Evolutionary conservation across 768 basidiomycete genomes (phyloP).

Genomic region (Amanita rubescens): DNA sequence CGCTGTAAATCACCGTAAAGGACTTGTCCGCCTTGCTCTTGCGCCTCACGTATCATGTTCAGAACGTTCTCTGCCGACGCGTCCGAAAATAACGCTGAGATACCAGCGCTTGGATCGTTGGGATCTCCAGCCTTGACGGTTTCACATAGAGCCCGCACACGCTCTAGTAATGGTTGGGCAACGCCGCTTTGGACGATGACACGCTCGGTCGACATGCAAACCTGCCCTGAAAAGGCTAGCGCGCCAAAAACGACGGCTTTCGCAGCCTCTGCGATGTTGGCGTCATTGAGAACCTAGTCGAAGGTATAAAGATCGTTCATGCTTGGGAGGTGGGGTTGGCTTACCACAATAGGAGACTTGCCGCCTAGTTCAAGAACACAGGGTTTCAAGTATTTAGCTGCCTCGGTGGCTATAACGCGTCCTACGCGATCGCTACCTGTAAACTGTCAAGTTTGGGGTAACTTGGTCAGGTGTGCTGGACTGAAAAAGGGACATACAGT

Average conservation of each 20-base stretch:
- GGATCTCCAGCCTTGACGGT: slow-evolving; percentile 34
- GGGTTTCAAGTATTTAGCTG: slow-evolving; percentile 49
- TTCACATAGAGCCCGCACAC: slow-evolving; percentile 25
- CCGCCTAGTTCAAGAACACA: slow-evolving; percentile 51
- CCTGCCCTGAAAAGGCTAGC: slow-evolving; percentile 39
- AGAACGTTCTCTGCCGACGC: slow-evolving; percentile 39
- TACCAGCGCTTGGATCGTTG: slow-evolving; percentile 13
- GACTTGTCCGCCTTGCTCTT: slow-evolving; percentile 36
- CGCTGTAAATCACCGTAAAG: slow-evolving; percentile 35
- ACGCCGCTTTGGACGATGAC: slow-evolving; percentile 42
- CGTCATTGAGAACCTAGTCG: slow-evolving; percentile 42
- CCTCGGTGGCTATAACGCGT: slow-evolving; percentile 43
- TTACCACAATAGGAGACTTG: slow-evolving; percentile 43
- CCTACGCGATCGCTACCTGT: slow-evolving; percentile 52
- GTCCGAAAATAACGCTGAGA: slow-evolving; percentile 37
- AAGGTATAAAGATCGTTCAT: neutral
- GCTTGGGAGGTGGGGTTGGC: slow-evolving; percentile 11
- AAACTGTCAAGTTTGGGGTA: slow-evolving; percentile 26
- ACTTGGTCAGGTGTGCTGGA: neutral
- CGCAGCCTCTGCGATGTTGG: slow-evolving; percentile 46
- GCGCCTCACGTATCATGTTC: slow-evolving; percentile 35
- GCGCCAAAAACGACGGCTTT: slow-evolving; percentile 38
- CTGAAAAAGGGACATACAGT: slow-evolving; percentile 29
- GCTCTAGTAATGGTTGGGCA: slow-evolving; percentile 26
- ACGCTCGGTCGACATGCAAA: slow-evolving; percentile 54